Percentiles rank a stretch among this genome's conserved stretches.
Conservation (phyloP, 148 eudicot genomes). For the Vaccinium darrowii region DNA sequence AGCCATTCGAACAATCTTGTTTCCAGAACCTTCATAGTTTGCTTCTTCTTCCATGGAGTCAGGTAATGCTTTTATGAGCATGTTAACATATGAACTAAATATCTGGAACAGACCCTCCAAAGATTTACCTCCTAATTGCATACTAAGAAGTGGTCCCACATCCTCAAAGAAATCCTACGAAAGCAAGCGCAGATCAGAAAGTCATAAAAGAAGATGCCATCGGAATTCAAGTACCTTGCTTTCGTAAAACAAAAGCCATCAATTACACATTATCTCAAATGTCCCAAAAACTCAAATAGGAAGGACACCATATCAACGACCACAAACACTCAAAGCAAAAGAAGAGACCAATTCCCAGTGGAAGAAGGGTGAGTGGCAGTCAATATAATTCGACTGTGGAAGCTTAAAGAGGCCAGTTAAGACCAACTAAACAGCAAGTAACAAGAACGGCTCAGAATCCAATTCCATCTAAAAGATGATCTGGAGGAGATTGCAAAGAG, state of each 20-base stretch:
- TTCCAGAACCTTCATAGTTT: constrained; percentile 65
- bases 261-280: background rate
- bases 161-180: constrained; percentile 8
- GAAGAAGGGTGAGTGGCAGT: background rate
- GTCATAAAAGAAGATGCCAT: background rate
- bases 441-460: background rate
- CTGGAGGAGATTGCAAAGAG: background rate
- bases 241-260: background rate
- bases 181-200: background rate
- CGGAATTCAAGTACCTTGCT: background rate
- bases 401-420: background rate
- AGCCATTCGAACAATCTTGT: constrained; percentile 85
- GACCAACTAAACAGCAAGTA: background rate
- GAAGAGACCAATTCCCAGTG: background rate
- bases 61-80: constrained; percentile 95
- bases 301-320: background rate
- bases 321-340: background rate
- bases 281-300: background rate
- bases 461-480: background rate
- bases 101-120: constrained; percentile 91
- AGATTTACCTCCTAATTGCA: constrained; percentile 90
- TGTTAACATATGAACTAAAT: constrained; percentile 65
- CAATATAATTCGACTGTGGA: background rate
- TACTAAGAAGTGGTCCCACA: constrained; percentile 32
- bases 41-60: constrained; percentile 86